phyloP scores from a whole-genome alignment of 805 yeast species.

The Wickerhamomyces pijperi region DNA sequence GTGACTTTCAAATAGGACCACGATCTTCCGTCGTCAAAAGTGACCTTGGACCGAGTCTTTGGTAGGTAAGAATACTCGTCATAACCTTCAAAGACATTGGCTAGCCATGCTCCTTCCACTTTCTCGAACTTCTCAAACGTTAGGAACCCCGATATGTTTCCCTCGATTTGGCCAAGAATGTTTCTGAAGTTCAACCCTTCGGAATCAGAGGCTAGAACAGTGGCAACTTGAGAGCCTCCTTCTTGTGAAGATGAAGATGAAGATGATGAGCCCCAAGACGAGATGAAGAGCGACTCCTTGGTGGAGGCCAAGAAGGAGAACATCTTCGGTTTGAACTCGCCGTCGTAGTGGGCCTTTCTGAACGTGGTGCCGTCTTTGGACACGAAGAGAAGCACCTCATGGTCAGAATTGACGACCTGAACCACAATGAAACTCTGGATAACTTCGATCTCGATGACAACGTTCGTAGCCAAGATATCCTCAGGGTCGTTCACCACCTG shows the following conservation, averaged over 20 bases:
- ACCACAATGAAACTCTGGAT: conserved; percentile 25
- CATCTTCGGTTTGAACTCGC: conserved; percentile 10
- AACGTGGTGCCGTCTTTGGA: conserved; percentile 25
- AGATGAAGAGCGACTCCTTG: conserved; percentile 28
- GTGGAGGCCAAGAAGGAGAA: conserved; percentile 26
- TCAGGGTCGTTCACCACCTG: conserved; percentile 21
- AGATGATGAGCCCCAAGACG: conserved; percentile 15
- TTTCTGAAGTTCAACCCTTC: conserved; percentile 42
- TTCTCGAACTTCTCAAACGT: conserved; percentile 32
- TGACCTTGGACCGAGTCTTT: conserved; percentile 21
- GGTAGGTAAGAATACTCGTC: conserved; percentile 11
- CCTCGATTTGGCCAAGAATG: conserved; percentile 28
- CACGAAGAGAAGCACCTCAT: conserved; percentile 5
- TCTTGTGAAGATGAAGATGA: too few species aligned
- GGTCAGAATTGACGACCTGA: conserved; percentile 14
- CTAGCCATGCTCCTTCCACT: conserved; percentile 60
- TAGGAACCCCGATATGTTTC: conserved; percentile 17
- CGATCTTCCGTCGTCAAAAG: conserved; percentile 28
- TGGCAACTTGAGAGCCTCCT: conserved; percentile 17
- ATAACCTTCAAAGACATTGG: conserved; percentile 23
- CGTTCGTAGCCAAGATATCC: conserved; percentile 18
- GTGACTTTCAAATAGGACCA: conserved; percentile 22
- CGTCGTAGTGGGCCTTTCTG: conserved; percentile 22
- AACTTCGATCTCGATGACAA: conserved; percentile 21
- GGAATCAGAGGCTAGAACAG: conserved; percentile 27